Evolutionary conservation across 805 yeast species (phyloP).

Genomic region (Sungouiella blattae): DNA sequence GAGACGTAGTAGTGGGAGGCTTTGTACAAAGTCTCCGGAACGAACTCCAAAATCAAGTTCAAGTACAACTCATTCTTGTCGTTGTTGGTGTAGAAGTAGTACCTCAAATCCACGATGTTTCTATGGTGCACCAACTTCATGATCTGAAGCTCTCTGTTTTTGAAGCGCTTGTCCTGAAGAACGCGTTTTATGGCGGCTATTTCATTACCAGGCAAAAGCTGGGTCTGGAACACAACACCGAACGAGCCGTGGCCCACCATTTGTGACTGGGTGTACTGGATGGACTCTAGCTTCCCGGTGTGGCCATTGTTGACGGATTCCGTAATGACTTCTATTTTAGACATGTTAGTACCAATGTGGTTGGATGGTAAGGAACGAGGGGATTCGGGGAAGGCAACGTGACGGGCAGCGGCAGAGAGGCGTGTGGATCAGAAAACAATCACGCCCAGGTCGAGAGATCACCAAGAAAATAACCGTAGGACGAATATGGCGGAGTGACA

Average conservation of each 20-base stretch:
- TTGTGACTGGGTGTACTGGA: conserved; percentile 76
- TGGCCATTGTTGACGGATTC: conserved; percentile 73
- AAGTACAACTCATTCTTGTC: conserved; percentile 80
- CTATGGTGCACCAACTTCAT: conserved; percentile 87
- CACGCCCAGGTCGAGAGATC: no score
- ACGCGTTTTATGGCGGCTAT: conserved; percentile 93
- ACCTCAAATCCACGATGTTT: conserved; percentile 82
- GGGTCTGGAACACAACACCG: conserved; percentile 94
- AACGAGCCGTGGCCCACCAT: conserved; percentile 99
- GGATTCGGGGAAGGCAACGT: no score
- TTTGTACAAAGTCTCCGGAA: conserved; percentile 94
- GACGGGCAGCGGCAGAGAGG: no score
- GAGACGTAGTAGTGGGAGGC: conserved; percentile 81
- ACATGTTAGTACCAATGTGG: conserved; percentile 41
- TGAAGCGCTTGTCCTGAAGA: conserved; percentile 91
- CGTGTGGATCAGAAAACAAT: no score
- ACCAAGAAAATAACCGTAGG: no score
- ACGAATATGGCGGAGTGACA: no score
- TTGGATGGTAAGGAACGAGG: no score
- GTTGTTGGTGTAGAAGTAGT: conserved; percentile 73
- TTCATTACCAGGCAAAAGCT: conserved; percentile 66
- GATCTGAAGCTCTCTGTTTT: conserved; percentile 91
- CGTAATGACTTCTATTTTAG: conserved; percentile 46
- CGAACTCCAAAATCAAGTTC: conserved; percentile 83
- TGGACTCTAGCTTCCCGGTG: conserved; percentile 56